phyloP scores from a whole-genome alignment of 768 basidiomycete species.

The Suillus decipiens region DNA sequence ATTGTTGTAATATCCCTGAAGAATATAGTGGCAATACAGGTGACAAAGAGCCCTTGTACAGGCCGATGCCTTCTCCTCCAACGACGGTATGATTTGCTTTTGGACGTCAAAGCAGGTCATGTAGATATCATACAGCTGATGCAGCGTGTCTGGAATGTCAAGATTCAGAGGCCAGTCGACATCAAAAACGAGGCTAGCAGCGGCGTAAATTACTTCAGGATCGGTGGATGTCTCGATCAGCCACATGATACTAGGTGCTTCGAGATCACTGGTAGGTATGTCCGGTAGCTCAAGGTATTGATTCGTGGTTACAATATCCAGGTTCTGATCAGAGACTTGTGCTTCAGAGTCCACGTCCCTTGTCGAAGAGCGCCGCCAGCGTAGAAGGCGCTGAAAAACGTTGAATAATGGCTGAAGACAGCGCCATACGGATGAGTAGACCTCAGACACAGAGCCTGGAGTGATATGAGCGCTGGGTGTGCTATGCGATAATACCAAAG shows the following conservation, averaged over 20 bases:
- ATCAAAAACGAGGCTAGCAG: neutral
- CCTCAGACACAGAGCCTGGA: no score
- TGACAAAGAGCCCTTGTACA: neutral
- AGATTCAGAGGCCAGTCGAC: neutral
- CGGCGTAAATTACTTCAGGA: constrained; percentile 7
- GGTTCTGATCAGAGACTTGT: no score
- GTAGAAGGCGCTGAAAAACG: no score
- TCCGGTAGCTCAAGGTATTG: neutral
- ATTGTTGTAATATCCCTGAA: neutral
- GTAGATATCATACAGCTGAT: neutral
- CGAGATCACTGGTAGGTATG: neutral
- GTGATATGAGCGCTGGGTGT: no score
- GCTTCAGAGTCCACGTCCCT: no score
- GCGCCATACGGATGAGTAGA: no score
- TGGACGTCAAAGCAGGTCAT: neutral
- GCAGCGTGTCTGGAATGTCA: neutral
- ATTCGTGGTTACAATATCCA: neutral
- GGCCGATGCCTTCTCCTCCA: neutral
- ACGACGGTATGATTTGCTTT: neutral
- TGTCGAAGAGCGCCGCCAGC: no score
- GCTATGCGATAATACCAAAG: no score
- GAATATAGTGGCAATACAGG: neutral
- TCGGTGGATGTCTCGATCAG: constrained; percentile 23
- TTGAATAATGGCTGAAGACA: neutral
- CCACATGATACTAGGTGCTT: constrained; percentile 16